phyloP scores from a whole-genome alignment of 73 alveolate species.

The Vitrella brassicaformis region DNA sequence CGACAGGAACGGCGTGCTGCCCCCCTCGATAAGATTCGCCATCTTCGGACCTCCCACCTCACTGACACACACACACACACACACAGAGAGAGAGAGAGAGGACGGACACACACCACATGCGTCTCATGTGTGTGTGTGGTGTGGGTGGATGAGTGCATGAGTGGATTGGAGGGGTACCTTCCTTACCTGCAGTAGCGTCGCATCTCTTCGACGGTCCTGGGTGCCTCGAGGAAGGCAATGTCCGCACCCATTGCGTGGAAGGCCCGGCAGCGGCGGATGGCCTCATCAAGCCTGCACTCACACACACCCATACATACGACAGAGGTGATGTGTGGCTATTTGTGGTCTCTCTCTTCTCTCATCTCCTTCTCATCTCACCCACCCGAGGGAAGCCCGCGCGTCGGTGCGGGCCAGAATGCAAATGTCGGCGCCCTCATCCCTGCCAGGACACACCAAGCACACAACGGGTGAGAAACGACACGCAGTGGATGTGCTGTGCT shows the following conservation, averaged over 20 bases:
- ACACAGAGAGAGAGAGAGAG: too few relatives aligned
- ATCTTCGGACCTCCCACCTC: neutral
- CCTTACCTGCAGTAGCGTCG: neutral
- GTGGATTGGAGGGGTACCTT: neutral
- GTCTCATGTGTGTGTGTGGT: neutral
- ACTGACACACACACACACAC: neutral
- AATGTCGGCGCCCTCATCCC: neutral
- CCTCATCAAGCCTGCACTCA: too few relatives aligned
- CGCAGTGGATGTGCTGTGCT: too few relatives aligned
- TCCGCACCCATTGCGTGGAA: neutral
- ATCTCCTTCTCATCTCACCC: too few relatives aligned
- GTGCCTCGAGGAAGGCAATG: neutral
- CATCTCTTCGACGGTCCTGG: neutral
- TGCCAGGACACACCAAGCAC: too few relatives aligned
- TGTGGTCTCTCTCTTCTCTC: too few relatives aligned
- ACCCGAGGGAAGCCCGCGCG: neutral
- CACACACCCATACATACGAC: too few relatives aligned
- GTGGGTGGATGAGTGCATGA: neutral
- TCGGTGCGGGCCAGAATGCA: neutral
- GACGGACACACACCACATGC: neutral
- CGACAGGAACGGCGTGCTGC: neutral
- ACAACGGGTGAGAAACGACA: too few relatives aligned
- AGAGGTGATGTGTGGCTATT: too few relatives aligned
- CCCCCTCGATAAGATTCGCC: neutral
- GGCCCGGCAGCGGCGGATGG: neutral